Conservation (phyloP, 2,329 filamentous ascomycete genomes). For the Purpureocillium lavendulum region DNA sequence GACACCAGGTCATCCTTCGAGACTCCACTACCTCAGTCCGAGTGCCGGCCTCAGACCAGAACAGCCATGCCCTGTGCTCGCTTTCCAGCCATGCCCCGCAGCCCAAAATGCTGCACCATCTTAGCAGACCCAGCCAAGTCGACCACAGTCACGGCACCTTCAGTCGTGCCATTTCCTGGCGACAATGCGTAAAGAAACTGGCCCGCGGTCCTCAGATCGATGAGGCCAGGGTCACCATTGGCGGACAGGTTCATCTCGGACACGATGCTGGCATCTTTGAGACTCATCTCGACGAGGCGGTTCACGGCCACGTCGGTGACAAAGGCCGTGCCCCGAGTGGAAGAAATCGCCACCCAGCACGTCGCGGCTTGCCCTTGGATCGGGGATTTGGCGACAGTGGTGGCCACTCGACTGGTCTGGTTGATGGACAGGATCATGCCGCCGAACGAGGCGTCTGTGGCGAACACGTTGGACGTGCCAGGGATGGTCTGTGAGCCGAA, state of each 20-base stretch:
- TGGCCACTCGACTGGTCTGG: constrained; percentile 8
- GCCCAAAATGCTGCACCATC: constrained; percentile 6
- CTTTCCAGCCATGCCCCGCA: constrained; percentile 1
- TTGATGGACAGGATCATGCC: constrained; percentile 38
- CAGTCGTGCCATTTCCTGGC: constrained; percentile 38
- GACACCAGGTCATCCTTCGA: too few relatives aligned
- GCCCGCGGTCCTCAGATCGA: constrained; percentile 44
- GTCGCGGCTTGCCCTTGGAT: constrained; percentile 45
- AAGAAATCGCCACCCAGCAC: constrained; percentile 48
- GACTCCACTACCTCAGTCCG: too few relatives aligned
- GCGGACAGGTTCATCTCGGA: constrained; percentile 30
- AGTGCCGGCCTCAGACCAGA: not conserved
- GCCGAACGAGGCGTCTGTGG: constrained; percentile 52
- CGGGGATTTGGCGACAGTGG: constrained; percentile 26
- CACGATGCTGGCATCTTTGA: constrained; percentile 37
- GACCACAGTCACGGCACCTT: too few relatives aligned
- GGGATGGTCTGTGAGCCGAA: constrained; percentile 44
- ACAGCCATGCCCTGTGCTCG: constrained; percentile 7
- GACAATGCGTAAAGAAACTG: constrained; percentile 49
- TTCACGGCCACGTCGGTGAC: constrained; percentile 47
- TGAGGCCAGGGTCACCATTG: constrained; percentile 43
- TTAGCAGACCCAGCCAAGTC: constrained; percentile 20
- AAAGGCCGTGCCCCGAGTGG: constrained; percentile 40
- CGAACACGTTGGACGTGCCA: constrained; percentile 36
- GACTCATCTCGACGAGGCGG: constrained; percentile 47